These are phyloP conservation scores for Leucocoprinus sp. DNA, from an alignment of 768 basidiomycete species.

Conservation along the genomic window DNA sequence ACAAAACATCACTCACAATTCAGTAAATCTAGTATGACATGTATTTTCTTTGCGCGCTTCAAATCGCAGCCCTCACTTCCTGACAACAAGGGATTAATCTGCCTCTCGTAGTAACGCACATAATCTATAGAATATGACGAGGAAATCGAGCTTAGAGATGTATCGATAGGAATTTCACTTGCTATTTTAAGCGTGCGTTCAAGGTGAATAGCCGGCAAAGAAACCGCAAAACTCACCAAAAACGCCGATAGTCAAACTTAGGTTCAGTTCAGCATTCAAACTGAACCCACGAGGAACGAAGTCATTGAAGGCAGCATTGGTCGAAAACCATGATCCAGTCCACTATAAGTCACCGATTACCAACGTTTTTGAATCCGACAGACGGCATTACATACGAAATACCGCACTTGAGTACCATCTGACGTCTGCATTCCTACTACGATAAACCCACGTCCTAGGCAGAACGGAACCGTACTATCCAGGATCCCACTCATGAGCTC, in stretches of 20 bases:
- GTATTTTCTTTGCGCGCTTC: neutral
- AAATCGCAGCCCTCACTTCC: neutral
- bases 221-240: neutral
- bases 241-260: constrained; percentile 5
- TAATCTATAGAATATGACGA: constrained; percentile 1
- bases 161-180: neutral
- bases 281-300: constrained; percentile 1
- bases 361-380: neutral
- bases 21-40: constrained; percentile 2
- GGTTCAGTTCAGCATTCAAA: neutral
- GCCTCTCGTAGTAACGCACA: constrained; percentile 3
- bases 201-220: neutral
- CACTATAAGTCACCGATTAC: neutral
- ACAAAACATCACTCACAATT: neutral
- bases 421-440: constrained; percentile 12
- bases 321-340: constrained; percentile 7
- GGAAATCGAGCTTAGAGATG: neutral
- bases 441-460: constrained; percentile 17
- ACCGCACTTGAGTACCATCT: neutral
- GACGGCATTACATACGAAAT: constrained; percentile 3
- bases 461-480: constrained; percentile 11
- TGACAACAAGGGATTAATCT: neutral
- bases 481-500: constrained; percentile 9
- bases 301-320: neutral
- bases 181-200: neutral